phyloP scores from a whole-genome alignment of 208 protist species.

The Novymonas esmeraldas region DNA sequence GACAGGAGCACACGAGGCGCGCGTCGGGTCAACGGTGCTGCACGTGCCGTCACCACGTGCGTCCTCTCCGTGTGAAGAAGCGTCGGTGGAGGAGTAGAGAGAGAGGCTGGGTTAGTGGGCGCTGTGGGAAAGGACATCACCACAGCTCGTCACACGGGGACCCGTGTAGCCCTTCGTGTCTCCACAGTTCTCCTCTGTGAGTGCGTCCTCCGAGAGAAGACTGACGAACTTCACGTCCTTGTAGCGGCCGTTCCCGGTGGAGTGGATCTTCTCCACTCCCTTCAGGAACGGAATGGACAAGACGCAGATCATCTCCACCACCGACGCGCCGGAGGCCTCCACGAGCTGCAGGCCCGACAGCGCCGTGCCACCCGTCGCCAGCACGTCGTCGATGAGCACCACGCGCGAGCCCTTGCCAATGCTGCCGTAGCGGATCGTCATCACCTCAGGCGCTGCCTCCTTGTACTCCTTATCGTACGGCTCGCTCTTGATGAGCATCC shows the following conservation, averaged over 20 bases:
- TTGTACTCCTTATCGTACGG: slow-evolving; percentile 92
- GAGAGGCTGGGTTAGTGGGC: not conserved
- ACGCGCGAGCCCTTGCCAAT: slow-evolving; percentile 74
- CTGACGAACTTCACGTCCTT: slow-evolving; percentile 71
- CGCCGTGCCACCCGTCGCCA: slow-evolving; percentile 91
- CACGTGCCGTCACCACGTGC: too few species aligned
- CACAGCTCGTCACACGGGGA: slow-evolving; percentile 69
- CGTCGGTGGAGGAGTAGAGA: too few species aligned
- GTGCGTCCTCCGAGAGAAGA: slow-evolving; percentile 54
- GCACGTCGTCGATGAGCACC: slow-evolving; percentile 92
- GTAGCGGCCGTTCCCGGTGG: slow-evolving; percentile 60
- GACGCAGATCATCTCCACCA: slow-evolving; percentile 72
- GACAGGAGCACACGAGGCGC: too few species aligned
- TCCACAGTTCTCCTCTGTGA: slow-evolving; percentile 82
- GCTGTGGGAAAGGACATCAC: slow-evolving; percentile 32
- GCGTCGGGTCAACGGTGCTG: too few species aligned
- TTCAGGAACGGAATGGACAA: slow-evolving; percentile 68
- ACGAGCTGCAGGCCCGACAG: slow-evolving; percentile 91
- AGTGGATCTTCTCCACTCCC: slow-evolving; percentile 75
- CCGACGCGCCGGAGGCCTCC: slow-evolving; percentile 67
- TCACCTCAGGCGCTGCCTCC: slow-evolving; percentile 75
- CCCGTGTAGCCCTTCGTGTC: slow-evolving; percentile 65
- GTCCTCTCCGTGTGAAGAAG: too few species aligned
- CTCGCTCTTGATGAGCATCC: slow-evolving; percentile 86
- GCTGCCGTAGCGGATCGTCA: slow-evolving; percentile 85